A percentile compares a stretch with the other conserved stretches of the same genome.
These are phyloP conservation scores for Cytospora mali DNA, from an alignment of 2,329 filamentous ascomycete genomes.

Conservation along the genomic window DNA sequence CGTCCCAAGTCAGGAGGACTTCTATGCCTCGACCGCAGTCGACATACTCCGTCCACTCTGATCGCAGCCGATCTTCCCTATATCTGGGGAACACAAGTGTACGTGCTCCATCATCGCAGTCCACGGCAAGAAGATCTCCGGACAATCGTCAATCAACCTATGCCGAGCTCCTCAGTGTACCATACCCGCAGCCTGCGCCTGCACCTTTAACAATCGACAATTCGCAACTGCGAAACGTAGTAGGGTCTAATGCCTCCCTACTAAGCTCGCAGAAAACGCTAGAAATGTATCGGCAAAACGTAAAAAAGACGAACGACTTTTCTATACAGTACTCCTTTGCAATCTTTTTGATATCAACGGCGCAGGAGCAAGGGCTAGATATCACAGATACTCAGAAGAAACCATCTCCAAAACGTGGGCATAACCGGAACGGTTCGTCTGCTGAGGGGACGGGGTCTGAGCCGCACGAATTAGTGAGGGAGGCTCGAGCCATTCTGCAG, in stretches of 20 bases:
- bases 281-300: conserved; percentile 95
- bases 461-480: conserved; percentile 72
- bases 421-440: conserved; percentile 51
- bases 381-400: conserved; percentile 49
- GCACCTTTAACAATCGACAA: conserved; percentile 77
- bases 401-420: conserved; percentile 50
- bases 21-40: conserved; percentile 72
- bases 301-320: conserved; percentile 93
- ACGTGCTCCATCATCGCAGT: conserved; percentile 52
- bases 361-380: conserved; percentile 72
- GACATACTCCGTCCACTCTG: conserved; percentile 73
- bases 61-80: conserved; percentile 67
- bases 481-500: conserved; percentile 88
- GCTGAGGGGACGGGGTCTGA: conserved; percentile 51
- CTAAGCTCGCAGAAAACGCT: conserved; percentile 91
- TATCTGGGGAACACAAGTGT: conserved; percentile 46
- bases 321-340: conserved; percentile 96
- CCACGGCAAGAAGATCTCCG: conserved; percentile 53
- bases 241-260: conserved; percentile 89
- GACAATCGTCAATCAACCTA: conserved; percentile 58
- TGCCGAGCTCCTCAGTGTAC: conserved; percentile 64
- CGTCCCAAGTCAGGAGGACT: conserved; percentile 55
- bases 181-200: conserved; percentile 77
- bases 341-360: conserved; percentile 87
- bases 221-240: conserved; percentile 71